Evolutionary conservation across 2,329 filamentous ascomycete species (phyloP), one percentile per base, ranked within the genome.

Genomic region (Chaetoscypha palmicola): DNA sequence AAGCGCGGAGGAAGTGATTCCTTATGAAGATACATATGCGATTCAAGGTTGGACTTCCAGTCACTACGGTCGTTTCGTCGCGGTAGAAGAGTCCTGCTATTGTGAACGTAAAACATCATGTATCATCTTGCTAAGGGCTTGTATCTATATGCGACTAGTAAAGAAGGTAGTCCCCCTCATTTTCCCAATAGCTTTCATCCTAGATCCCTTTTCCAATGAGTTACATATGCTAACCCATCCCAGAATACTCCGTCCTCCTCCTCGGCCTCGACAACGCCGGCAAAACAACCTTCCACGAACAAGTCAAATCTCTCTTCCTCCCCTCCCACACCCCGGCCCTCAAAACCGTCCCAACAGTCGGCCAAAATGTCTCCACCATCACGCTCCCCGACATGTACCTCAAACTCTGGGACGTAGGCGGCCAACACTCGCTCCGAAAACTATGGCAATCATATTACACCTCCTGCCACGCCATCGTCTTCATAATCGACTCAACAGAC

Each of bases 391-490:
- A 95, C 65, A 91, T 96, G 79, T 96, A 97, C 71, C 74, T 98
- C 61, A 95, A 96, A 72, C 85, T 98, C 58, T 97, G 92, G 92
- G 92, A 98, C 63, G 88, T 98, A 1, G 92, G 92, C 52, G 92
- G 92, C 5, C 92, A 98, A 66, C 81, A 92, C 61, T 84, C 79
- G 21, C 76, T 98, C 61, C 83, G 92, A 50, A 83, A 84, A 51
- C 78, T 97, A 23, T 98, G 92, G 92, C 88, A 95, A 65, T 88
- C 82, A 65, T 98, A 98, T 70, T 98, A 96, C 71, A 74, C 81
- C 39, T 86, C 80, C 64, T 94, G 89, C 60, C 92, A 98, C 65
- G 92, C 92, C 54, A 95, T 98, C 59, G 87, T 98, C 51, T 98
- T 97, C 67, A 89, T 98, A 48, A 88, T 98, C 59, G 92, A 98